Base-by-base conservation (phyloP, 805 yeast genomes). In the Candida incommunis region DNA sequence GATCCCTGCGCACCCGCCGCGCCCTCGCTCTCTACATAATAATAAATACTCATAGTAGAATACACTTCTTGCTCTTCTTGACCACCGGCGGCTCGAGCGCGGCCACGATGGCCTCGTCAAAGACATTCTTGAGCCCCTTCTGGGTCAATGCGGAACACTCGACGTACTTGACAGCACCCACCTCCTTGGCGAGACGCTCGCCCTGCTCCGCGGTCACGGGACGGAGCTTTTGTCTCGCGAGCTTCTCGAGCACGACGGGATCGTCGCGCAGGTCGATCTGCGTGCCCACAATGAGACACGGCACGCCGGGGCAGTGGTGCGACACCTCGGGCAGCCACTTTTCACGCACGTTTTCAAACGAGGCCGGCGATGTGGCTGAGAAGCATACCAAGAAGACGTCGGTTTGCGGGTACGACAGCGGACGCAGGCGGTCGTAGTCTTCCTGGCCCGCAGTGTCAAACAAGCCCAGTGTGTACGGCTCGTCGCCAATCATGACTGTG, bases 361-460 rank as follows among this genome's bases (percentile, higher is more conserved):
- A 81, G 29, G 98, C 94, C 26, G 97, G 98, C 13, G 95, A 87
- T 54, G 94, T 88, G 48, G 92, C 96, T 29, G 94, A 82, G 67
- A 92, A 90, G 67, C 98, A 92, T 48, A 90, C 95, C 55, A 90
- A 71, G 61, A 90, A 90, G 41, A 90, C 96, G 65, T 90, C 98
- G 3, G 98, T 92, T 45, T 94, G 92, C 16, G 98, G 97, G 65
- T 90, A 90, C 46, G 94, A 82, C 56, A 92, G 75, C 5, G 98
- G 98, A 68, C 98, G 83, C 61, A 90, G 71, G 62, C 98, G 78
- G 69, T 90, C 98, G 65, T 92, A 90, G 71, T 90, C 98, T 75
- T 90, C 98, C 71, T 90, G 98, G 44, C 98, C 98, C 23, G 98
- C 98, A 27, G 98, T 90, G 70, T 90, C 98, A 60, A 92, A 90